These are phyloP conservation scores for Hirschioporus abietinus DNA, from an alignment of 768 basidiomycete genomes.

Conservation along the genomic window DNA sequence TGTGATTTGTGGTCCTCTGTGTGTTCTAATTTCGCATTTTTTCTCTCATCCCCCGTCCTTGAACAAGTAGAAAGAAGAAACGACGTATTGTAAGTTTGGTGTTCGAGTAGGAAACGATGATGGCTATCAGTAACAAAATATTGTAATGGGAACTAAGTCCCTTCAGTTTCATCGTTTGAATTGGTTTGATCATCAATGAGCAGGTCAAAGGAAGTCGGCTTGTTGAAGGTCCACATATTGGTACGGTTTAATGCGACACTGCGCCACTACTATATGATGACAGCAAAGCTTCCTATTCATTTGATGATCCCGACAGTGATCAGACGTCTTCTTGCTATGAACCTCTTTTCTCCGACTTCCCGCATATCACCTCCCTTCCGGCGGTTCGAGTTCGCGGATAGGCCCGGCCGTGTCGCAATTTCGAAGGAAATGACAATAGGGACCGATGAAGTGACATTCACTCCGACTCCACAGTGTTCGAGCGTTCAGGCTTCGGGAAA, in stretches of 20 bases:
- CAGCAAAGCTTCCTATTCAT: background rate
- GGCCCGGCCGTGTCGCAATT: background rate
- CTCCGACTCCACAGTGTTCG: too few species aligned
- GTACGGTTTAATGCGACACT: too few species aligned
- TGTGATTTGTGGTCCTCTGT: background rate
- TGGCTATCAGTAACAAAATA: background rate
- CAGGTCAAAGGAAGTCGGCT: too few species aligned
- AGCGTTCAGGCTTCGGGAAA: too few species aligned
- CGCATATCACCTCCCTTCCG: background rate
- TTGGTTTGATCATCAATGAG: too few species aligned
- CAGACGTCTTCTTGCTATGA: background rate
- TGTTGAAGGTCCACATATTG: too few species aligned
- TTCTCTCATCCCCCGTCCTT: background rate
- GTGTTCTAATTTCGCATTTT: background rate
- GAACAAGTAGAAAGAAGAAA: background rate
- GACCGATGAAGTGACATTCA: too few species aligned
- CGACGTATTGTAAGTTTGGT: background rate
- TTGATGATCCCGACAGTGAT: constrained; percentile 1
- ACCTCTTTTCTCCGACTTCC: background rate
- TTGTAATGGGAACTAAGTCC: background rate
- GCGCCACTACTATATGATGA: too few species aligned
- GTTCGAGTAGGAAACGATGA: background rate
- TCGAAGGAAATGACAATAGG: too few species aligned
- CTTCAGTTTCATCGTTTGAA: too few species aligned
- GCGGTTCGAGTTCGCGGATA: background rate